phyloP scores from a whole-genome alignment of 305 asterid species.

The Coffea humblotiana region DNA sequence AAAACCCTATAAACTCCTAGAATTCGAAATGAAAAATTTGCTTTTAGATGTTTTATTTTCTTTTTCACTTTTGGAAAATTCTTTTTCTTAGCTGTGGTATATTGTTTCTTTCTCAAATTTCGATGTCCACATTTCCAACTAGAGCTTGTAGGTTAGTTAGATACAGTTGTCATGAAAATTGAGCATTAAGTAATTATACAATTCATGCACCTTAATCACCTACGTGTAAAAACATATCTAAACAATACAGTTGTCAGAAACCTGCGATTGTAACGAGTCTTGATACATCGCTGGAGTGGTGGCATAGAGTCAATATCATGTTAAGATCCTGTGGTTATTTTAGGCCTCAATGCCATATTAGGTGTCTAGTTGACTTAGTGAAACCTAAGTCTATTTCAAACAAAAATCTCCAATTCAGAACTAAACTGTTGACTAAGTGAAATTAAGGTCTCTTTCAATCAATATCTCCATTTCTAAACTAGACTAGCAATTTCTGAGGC shows the following conservation, averaged over 20 bases:
- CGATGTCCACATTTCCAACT: neutral
- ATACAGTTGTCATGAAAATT: no score
- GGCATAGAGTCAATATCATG: conserved; percentile 18
- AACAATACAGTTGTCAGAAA: no score
- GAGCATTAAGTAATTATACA: neutral
- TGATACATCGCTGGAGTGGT: neutral
- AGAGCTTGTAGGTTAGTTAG: neutral
- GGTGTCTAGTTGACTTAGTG: conserved; percentile 28
- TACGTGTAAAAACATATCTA: neutral
- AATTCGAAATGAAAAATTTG: no score
- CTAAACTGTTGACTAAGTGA: conserved; percentile 22
- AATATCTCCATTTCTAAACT: conserved; percentile 14
- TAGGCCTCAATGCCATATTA: conserved; percentile 11
- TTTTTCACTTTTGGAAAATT: neutral
- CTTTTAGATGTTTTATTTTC: neutral
- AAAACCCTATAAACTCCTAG: no score
- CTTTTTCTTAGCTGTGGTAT: neutral
- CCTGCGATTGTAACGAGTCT: neutral
- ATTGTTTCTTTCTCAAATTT: neutral
- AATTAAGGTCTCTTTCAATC: conserved; percentile 10
- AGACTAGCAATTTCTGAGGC: neutral
- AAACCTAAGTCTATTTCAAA: neutral
- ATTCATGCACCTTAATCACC: neutral
- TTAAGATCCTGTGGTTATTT: conserved; percentile 10
- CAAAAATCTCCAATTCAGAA: no score